phyloP scores from a whole-genome alignment of 129 eudicot genomes.

The Lactuca sativa region DNA sequence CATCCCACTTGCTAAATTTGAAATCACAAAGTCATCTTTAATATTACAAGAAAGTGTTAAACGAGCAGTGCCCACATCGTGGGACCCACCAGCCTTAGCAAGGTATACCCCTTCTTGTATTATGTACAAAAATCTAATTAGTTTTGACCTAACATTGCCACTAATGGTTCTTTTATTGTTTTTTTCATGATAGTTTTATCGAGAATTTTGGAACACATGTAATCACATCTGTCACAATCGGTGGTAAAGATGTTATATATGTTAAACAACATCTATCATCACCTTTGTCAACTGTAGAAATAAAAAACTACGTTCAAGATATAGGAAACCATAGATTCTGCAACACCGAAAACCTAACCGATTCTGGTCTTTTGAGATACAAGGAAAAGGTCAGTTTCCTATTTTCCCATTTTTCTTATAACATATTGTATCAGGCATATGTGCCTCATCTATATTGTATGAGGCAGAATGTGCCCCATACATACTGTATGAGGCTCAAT shows the following conservation, averaged over 20 bases:
- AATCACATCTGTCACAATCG: slow-evolving; percentile 81
- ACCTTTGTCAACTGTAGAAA: slow-evolving; percentile 65
- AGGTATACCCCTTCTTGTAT: slow-evolving; percentile 43
- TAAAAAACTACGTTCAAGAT: slow-evolving; percentile 79
- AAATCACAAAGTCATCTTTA: slow-evolving; percentile 50
- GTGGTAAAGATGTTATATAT: slow-evolving; percentile 92
- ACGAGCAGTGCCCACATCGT: slow-evolving; percentile 69
- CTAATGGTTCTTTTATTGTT: not conserved
- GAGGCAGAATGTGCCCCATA: too few relatives aligned
- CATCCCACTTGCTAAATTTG: slow-evolving; percentile 73
- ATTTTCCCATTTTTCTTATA: not conserved
- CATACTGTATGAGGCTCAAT: too few relatives aligned
- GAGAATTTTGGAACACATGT: slow-evolving; percentile 95
- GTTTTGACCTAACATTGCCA: slow-evolving; percentile 3
- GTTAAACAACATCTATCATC: slow-evolving; percentile 78
- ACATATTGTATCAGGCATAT: too few relatives aligned
- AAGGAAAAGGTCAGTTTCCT: slow-evolving; percentile 69
- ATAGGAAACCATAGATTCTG: slow-evolving; percentile 80
- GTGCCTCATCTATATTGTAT: too few relatives aligned
- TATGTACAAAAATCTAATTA: not conserved
- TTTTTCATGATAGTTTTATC: slow-evolving; percentile 59
- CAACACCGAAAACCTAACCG: slow-evolving; percentile 50
- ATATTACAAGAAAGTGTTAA: slow-evolving; percentile 64
- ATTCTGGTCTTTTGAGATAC: slow-evolving; percentile 69
- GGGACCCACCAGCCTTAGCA: slow-evolving; percentile 95